Evolutionary conservation across 2,329 filamentous ascomycete genomes (phyloP).

Genomic region (Blumeria hordei): DNA sequence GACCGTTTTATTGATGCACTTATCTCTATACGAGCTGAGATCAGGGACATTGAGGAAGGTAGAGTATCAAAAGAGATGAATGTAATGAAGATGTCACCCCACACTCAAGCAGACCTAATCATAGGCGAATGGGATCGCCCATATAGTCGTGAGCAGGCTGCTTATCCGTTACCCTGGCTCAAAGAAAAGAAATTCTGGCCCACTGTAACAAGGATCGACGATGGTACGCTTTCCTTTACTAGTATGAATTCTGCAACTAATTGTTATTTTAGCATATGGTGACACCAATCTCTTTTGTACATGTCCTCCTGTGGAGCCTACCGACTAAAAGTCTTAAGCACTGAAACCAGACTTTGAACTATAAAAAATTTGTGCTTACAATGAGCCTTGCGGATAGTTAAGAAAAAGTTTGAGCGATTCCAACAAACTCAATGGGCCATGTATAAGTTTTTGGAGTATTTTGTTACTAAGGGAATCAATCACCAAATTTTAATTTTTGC

Average conservation of each 20-base stretch:
- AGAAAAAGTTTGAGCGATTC: no score
- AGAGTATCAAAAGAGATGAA: constrained; percentile 51
- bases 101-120: constrained; percentile 62
- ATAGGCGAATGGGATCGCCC: constrained; percentile 55
- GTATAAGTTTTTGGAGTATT: no score
- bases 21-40: constrained; percentile 67
- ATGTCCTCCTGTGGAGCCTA: constrained; percentile 52
- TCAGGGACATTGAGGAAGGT: constrained; percentile 60
- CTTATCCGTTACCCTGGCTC: constrained; percentile 62
- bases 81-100: constrained; percentile 71
- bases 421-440: no score
- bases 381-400: no score
- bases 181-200: constrained; percentile 98
- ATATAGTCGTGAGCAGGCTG: constrained; percentile 61
- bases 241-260: constrained; percentile 3
- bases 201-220: constrained; percentile 61
- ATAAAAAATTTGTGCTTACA: no score
- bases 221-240: constrained; percentile 31
- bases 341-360: no score
- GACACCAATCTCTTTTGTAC: constrained; percentile 90
- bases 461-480: no score
- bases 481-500: no score
- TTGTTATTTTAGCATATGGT: constrained; percentile 40
- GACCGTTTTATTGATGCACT: constrained; percentile 84
- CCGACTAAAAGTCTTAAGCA: no score